Evolutionary conservation across 345 rosid species (phyloP), one percentile per base, ranked within the genome.

Genomic region (Ricinus communis): DNA sequence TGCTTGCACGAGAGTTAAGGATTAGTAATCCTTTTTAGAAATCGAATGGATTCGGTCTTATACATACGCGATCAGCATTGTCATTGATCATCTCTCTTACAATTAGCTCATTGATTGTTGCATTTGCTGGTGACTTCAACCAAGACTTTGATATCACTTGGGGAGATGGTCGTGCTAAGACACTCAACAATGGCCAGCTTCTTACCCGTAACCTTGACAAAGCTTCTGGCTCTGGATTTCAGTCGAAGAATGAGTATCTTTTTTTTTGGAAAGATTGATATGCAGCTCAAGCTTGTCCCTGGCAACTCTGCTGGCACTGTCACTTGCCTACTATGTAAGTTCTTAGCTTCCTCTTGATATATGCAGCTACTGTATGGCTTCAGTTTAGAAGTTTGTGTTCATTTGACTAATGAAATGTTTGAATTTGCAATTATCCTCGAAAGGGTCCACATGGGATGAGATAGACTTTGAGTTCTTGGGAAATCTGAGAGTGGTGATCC

Each of bases 381-480:
- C n/a, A n/a, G n/a, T n/a, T n/a, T n/a, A n/a, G n/a, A n/a, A n/a
- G n/a, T n/a, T n/a, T n/a, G n/a, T n/a, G n/a, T n/a, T n/a, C n/a
- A n/a, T n/a, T n/a, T n/a, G n/a, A n/a, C n/a, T n/a, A n/a, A n/a
- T n/a, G n/a, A n/a, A n/a, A n/a, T n/a, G n/a, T n/a, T n/a, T n/a
- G n/a, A n/a, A n/a, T n/a, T n/a, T n/a, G n/a, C n/a, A n/a, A n/a
- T n/a, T 33, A 6, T 76, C 83, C 16, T 89, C 91, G 0, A 70
- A 81, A 70, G 93, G 90, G 57, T 78, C 88, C 8, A 67, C 85
- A 2, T 85, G 91, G 86, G 91, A 89, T 61, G 93, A 87, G 77
- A 87, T 88, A 50, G 91, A 87, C 71, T 89, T 85, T 3, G 93
- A 89, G 71, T 89, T 89, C 82, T 74, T 89, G 79, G 91, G 89